Base-by-base conservation (phyloP, 1,284 basidiomycete species). In the Leccinum fallax region DNA sequence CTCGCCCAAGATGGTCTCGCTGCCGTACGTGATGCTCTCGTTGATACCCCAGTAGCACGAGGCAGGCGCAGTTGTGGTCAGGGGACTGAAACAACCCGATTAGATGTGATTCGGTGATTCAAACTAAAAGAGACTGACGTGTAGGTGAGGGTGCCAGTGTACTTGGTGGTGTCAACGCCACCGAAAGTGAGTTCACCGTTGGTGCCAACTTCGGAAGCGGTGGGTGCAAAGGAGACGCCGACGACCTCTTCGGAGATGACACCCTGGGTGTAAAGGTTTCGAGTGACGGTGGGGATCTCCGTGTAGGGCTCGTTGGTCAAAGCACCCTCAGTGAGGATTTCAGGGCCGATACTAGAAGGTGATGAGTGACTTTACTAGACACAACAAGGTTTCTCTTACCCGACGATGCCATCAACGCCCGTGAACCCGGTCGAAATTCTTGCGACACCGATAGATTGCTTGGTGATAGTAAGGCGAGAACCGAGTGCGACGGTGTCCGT, bases 1-100 rank as follows among this genome's bases (percentile, higher is more conserved):
- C 36, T 63, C 69, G 3, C 74, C 55, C 60, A 89, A 71, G 59
- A 86, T 83, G 32, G 71, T 74, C 15, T 72, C 80, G 5, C 68
- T 28, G 26, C 85, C 83, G 65, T 85, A 88, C n/a, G 72, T 74
- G 63, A 89, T 78, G 53, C 79, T 78, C 74, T 88, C 80, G 69
- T 85, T 76, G 66, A 89, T 85, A 46, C 88, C 88, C 85, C 85
- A 89, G 78, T 80, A 89, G 43, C 74, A 64, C 55, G 67, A 75
- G 9, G 85, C 78, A 28, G 86, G 87, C 9, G 61, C 71, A 2
- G 81, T 82, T 11, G 64, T 67, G 2, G 85, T 87, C 55, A 84
- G 40, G 9, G 83, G 78, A 8, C 82, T 84, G 56, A 38, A 65
- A 55, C 4, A 43, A 57, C 46, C 56, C 30, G 19, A 60, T 53